phyloP scores from a whole-genome alignment of 139 green algal genomes.

The Coccomyxa sp. region DNA sequence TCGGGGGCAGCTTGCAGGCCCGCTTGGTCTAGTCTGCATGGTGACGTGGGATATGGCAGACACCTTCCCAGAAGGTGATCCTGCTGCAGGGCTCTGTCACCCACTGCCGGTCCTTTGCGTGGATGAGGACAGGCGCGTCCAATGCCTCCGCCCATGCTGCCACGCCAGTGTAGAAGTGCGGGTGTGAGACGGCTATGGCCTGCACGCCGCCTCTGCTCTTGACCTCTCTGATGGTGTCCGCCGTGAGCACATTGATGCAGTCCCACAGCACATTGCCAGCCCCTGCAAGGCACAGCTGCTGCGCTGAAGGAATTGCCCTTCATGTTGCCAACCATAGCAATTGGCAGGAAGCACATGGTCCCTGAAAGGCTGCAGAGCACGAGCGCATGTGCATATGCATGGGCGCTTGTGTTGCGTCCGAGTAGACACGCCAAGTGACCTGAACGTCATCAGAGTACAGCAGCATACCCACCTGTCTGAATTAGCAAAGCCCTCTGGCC shows the following conservation, averaged over 20 bases:
- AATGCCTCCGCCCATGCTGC: constrained; percentile 26
- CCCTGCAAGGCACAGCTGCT: neutral
- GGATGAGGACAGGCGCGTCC: constrained; percentile 21
- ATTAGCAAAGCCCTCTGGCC: constrained; percentile 22
- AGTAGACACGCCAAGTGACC: neutral
- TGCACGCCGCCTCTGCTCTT: too few relatives aligned
- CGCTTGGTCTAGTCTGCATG: too few relatives aligned
- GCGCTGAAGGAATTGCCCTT: too few relatives aligned
- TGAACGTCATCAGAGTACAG: neutral
- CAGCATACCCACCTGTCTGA: neutral
- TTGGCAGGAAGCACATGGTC: neutral
- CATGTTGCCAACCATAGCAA: neutral
- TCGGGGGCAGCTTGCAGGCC: too few relatives aligned
- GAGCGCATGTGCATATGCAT: neutral
- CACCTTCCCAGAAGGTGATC: neutral
- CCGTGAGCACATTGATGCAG: constrained; percentile 28
- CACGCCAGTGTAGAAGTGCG: constrained; percentile 28
- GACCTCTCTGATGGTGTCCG: neutral
- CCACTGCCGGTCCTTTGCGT: constrained; percentile 7
- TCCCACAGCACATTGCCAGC: constrained; percentile 36
- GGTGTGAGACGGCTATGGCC: constrained; percentile 34
- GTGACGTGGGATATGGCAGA: too few relatives aligned
- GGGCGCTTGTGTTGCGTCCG: neutral
- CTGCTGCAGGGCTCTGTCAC: neutral
- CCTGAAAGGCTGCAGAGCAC: neutral